Conservation (phyloP, 176 grass and related monocot species). For the Raddia distichophylla region DNA sequence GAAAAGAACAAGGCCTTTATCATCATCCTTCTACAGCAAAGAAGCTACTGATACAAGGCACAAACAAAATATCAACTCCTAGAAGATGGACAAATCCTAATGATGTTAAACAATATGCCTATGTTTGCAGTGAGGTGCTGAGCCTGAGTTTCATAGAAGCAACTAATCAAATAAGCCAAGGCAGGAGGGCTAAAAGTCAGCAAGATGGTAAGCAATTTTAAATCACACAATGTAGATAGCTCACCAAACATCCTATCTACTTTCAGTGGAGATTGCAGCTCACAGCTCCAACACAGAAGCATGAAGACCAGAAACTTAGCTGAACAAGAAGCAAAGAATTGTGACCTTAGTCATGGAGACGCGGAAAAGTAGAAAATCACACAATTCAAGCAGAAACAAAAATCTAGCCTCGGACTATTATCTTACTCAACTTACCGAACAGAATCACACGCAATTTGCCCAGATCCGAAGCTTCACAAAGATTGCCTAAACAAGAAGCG, state of each 20-base stretch:
- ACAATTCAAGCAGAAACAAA: not conserved
- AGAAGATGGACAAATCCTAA: not conserved
- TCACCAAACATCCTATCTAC: not conserved
- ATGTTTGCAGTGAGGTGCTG: not conserved
- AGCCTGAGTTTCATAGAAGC: not conserved
- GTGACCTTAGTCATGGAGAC: not conserved
- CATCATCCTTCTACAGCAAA: no score
- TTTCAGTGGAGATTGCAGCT: not conserved
- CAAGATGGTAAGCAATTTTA: not conserved
- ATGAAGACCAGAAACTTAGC: not conserved
- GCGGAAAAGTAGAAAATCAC: conserved; percentile 6
- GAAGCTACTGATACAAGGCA: not conserved
- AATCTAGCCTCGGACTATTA: not conserved
- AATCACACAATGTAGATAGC: not conserved
- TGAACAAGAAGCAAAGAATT: not conserved
- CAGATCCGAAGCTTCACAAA: conserved; percentile 38
- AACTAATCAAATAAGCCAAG: not conserved
- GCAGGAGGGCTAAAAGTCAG: not conserved
- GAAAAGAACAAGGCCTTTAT: no score
- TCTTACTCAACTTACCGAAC: not conserved
- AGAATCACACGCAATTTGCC: not conserved
- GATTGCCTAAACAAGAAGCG: conserved; percentile 16
- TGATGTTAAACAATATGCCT: no score
- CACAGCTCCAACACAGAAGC: not conserved
- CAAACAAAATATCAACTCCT: not conserved